Base-by-base conservation (phyloP, 1,139 yeast species). In the Yamadazyma trypodendri region DNA sequence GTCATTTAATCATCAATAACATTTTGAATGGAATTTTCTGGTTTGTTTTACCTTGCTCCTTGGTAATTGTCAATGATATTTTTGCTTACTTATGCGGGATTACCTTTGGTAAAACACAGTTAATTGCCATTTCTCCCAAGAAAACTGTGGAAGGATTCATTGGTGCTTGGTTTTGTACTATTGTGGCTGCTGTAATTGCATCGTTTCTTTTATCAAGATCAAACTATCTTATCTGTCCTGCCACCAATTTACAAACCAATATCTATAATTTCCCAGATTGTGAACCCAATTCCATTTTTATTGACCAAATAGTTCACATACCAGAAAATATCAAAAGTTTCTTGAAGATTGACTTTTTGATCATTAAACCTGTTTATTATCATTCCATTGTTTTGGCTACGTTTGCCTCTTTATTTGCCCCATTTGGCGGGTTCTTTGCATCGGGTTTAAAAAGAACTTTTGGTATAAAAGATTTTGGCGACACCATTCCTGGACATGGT, bases 391-490 rank as follows among this genome's bases (percentile, higher is more conserved):
- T 83, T 33, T 69, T 92, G 49, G 95, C 97, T 10, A 84, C 96
- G 2, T 92, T 94, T 72, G 98, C 99, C 7, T 90, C 97, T 1
- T 74, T 94, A 48, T 84, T 92, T 60, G 99, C 99, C 2, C 99
- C 99, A 41, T 92, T 92, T 59, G 99, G 99, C 38, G 99, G 99
- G 1, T 92, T 92, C 61, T 92, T 92, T 54, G 98, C 98, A 3
- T 84, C 95, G 36, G 99, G 98, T 11, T 74, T 94, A 52, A 92
- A 92, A 68, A 81, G 99, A 62, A 89, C 97, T n/a, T 90, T 92
- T 67, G 86, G 94, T 54, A 90, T 90, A 41, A 68, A 75, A 48
- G 57, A 63, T 50, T 48, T 59, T 51, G 58, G 69, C 56, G 60
- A 58, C 46, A 55, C 70, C 45, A 47, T 68, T 54, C 74, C 53